phyloP scores from a whole-genome alignment of 2,329 filamentous ascomycete genomes.

The Nothophoma quercina region DNA sequence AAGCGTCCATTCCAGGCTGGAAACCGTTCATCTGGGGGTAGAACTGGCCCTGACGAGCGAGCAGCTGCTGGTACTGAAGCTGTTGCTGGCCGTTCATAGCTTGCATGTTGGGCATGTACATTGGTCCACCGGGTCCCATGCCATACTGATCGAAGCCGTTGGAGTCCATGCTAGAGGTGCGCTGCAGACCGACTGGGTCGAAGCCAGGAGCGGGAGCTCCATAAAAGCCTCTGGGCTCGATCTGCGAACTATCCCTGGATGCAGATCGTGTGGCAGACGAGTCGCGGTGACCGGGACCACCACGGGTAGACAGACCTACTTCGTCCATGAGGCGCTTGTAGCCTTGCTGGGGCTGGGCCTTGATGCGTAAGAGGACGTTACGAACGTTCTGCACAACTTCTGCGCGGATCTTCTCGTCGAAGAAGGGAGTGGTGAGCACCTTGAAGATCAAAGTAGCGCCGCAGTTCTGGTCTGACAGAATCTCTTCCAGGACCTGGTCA shows the following conservation, averaged over 20 bases:
- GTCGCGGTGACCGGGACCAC: conserved; percentile 50
- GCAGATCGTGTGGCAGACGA: conserved; percentile 48
- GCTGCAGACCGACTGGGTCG: conserved; percentile 54
- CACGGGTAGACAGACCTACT: conserved; percentile 78
- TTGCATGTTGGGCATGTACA: conserved; percentile 51
- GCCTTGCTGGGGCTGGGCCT: conserved; percentile 91
- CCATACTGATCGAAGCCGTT: conserved; percentile 56
- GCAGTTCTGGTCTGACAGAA: conserved; percentile 88
- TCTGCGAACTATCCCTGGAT: conserved; percentile 47
- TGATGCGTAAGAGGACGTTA: conserved; percentile 85
- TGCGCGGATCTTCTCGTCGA: conserved; percentile 86
- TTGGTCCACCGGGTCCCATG: conserved; percentile 43
- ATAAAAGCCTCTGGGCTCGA: conserved; percentile 48
- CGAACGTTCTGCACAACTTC: conserved; percentile 94
- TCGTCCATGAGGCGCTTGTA: conserved; percentile 99
- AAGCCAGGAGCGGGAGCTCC: conserved; percentile 47
- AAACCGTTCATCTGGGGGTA: conserved; percentile 56
- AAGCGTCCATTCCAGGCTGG: conserved; percentile 53
- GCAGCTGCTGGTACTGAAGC: conserved; percentile 66
- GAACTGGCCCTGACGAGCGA: conserved; percentile 58
- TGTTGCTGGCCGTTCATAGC: conserved; percentile 55
- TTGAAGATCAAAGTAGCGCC: conserved; percentile 98
- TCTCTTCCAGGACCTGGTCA: conserved; percentile 86
- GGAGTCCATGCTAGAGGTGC: conserved; percentile 59
- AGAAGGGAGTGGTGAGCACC: conserved; percentile 95